phyloP scores from a whole-genome alignment of 2,329 filamentous ascomycete species.

The Elsinoe arachidis region DNA sequence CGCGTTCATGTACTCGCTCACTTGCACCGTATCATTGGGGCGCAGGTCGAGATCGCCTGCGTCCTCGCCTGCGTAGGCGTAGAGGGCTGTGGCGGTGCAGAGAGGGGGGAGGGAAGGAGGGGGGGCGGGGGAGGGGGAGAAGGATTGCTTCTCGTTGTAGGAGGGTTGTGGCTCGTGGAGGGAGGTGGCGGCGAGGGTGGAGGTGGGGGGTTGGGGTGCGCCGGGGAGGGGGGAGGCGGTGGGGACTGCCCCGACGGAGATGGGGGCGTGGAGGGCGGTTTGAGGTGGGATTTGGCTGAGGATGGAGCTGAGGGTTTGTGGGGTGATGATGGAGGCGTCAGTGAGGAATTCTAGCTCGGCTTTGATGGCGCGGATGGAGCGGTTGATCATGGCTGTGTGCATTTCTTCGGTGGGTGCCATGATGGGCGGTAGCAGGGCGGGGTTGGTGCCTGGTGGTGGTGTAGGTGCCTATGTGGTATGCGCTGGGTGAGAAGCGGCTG shows the following conservation, averaged over 20 bases:
- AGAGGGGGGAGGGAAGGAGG: conserved; percentile 46
- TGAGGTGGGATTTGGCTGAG: conserved; percentile 65
- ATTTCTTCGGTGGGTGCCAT: conserved; percentile 35
- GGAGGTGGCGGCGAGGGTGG: conserved; percentile 24
- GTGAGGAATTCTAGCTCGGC: conserved; percentile 85
- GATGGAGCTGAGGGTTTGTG: conserved; percentile 66
- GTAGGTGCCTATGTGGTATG: not conserved
- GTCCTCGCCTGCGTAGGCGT: conserved; percentile 72
- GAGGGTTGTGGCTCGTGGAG: conserved; percentile 24
- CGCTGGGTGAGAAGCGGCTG: not conserved
- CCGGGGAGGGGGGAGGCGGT: conserved; percentile 19
- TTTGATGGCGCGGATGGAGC: conserved; percentile 79
- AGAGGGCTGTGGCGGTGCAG: conserved; percentile 69
- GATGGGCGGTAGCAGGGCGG: not conserved
- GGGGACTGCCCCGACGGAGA: conserved; percentile 30
- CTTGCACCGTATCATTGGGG: conserved; percentile 68
- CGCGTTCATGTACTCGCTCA: conserved; percentile 88
- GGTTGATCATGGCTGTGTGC: conserved; percentile 59
- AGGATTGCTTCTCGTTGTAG: conserved; percentile 29
- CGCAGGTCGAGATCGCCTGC: conserved; percentile 73
- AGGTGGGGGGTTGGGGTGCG: conserved; percentile 23
- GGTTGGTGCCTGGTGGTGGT: not conserved
- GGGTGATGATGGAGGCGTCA: conserved; percentile 70
- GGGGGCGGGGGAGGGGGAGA: conserved; percentile 31
- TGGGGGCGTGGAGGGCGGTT: conserved; percentile 43